Base-by-base conservation (phyloP, 177 flowering plant species). In the Vitis hybrid region DNA sequence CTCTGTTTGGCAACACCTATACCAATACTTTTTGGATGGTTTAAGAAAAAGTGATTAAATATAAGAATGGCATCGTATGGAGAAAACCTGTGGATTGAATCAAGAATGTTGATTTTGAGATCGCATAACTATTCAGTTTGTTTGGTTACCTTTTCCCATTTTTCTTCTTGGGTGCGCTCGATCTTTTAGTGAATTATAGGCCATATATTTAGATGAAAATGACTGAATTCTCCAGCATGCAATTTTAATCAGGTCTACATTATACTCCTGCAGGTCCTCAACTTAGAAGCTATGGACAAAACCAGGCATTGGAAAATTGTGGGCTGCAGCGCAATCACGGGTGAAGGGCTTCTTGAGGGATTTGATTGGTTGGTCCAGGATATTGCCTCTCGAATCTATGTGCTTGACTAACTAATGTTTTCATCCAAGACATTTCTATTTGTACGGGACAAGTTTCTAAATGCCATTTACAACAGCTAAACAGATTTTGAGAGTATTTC, bases 321-420 rank as follows among this genome's bases (percentile, higher is more conserved):
- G 11, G 97, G 98, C 28, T 96, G 98, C 57, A 92, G 98, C 72
- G 99, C 98, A 38, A 89, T 87, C 81, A 94, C 98, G 1, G 99
- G 99, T 8, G 97, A 88, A 58, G 99, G 99, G 19, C 77, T 96
- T 74, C 88, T 96, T 1, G 95, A 94, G 62, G 99, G 92, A 67
- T 94, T 96, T 69, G 93, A 96, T 84, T 94, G 99, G 99, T 76
- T 96, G 82, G 97, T 96, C 70, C 95, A 90, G 74, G 99, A 96
- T 79, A 80, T 96, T 68, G 99, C 98, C 62, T 92, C 97, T 17
- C 84, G 99, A 65, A 94, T 94, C 20, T 96, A 96, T 76, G 80
- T 93, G 74, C 97, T 95, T 14, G 96, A 93, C 66, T 95, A 79
- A 81, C 18, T 53, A 20, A 13, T 59, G 19, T 44, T 56, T 38